Conservation (phyloP, 2,329 filamentous ascomycete species). For the Aspergillus udagawae region DNA sequence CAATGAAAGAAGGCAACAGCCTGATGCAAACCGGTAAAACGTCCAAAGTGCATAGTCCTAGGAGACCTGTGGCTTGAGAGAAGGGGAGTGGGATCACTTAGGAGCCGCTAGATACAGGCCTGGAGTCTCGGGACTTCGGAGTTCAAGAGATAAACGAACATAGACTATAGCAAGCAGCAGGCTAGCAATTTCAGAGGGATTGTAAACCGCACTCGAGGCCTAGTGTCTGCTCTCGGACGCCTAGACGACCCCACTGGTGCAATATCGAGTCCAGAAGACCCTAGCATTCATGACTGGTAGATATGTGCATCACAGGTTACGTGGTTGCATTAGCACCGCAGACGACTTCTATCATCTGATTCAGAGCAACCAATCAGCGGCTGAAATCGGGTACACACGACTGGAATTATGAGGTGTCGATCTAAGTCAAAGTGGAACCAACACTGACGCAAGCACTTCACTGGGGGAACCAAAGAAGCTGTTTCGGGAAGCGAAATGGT, state of each 20-base stretch:
- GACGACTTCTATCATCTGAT: conserved; percentile 20
- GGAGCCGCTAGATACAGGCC: not conserved
- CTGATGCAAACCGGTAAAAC: too few species aligned
- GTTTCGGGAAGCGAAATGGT: not conserved
- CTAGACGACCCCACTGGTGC: not conserved
- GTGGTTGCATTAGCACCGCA: conserved; percentile 22
- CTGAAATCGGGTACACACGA: conserved; percentile 1
- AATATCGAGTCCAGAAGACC: not conserved
- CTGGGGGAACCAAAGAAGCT: not conserved
- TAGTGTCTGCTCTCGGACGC: not conserved
- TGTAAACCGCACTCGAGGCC: not conserved
- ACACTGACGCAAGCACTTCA: conserved; percentile 4
- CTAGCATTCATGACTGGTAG: conserved; percentile 4
- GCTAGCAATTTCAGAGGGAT: not conserved
- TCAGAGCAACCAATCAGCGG: conserved; percentile 5
- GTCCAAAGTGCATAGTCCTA: too few species aligned
- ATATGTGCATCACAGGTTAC: conserved; percentile 8
- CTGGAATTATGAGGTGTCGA: conserved; percentile 5
- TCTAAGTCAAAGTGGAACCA: conserved; percentile 6
- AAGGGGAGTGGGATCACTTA: not conserved
- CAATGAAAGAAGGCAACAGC: not conserved
- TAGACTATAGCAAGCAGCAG: not conserved
- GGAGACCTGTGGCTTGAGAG: not conserved
- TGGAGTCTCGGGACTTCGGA: not conserved
- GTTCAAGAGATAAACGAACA: not conserved